These are phyloP conservation scores for Westerdykella aurantiaca DNA, from an alignment of 2,329 filamentous ascomycete species.

Conservation along the genomic window DNA sequence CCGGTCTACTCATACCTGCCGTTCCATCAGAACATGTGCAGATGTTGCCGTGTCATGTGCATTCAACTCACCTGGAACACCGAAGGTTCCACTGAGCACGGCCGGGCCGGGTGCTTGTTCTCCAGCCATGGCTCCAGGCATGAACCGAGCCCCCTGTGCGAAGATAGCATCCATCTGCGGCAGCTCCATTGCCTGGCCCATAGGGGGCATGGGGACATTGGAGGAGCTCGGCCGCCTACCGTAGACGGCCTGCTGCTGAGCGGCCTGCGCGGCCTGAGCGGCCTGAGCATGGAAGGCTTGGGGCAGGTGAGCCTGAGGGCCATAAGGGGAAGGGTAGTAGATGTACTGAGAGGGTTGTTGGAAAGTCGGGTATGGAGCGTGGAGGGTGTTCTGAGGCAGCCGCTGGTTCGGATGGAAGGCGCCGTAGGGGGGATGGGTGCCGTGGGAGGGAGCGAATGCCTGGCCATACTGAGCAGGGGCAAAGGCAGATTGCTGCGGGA, in stretches of 20 bases:
- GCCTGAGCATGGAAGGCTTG: conserved; percentile 19
- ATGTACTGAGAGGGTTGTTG: conserved; percentile 30
- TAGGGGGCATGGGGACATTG: conserved; percentile 12
- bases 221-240: conserved; percentile 24
- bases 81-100: conserved; percentile 6
- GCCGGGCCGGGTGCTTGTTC: not conserved
- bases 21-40: not conserved
- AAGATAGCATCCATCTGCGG: conserved; percentile 18
- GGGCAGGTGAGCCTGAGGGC: conserved; percentile 22
- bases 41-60: not conserved
- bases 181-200: conserved; percentile 18
- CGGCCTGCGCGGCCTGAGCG: conserved; percentile 17
- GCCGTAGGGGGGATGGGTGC: conserved; percentile 19
- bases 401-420: conserved; percentile 23
- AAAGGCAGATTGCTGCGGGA: conserved; percentile 23
- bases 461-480: conserved; percentile 24
- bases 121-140: conserved; percentile 11
- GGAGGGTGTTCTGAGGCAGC: conserved; percentile 16
- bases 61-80: conserved; percentile 17
- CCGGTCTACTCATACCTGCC: conserved; percentile 18
- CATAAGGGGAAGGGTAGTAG: conserved; percentile 33
- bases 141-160: conserved; percentile 10
- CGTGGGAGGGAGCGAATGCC: conserved; percentile 22
- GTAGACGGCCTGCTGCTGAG: conserved; percentile 23
- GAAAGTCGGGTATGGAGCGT: conserved; percentile 26